Conservation (phyloP, 2,329 filamentous ascomycete genomes). For the Akanthomyces lecanii region DNA sequence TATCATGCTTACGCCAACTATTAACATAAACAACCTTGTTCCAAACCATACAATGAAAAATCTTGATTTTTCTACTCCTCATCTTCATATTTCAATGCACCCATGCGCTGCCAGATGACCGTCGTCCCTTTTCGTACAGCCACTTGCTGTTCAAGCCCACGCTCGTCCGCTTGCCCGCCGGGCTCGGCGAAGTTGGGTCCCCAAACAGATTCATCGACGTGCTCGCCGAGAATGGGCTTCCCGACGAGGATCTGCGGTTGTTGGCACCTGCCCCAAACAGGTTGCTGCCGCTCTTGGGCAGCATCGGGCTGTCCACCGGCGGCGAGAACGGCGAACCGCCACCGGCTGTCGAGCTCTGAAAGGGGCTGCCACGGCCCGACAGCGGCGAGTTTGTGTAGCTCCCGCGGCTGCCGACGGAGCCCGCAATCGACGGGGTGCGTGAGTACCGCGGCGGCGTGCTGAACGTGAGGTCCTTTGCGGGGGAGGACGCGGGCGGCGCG, state of each 20-base stretch:
- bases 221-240: constrained; percentile 48
- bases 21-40: not conserved
- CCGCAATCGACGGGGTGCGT: constrained; percentile 62
- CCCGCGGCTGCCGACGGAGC: constrained; percentile 57
- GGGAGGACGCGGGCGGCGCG: constrained; percentile 55
- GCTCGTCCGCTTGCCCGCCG: constrained; percentile 64
- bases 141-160: constrained; percentile 87
- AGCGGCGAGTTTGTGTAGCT: constrained; percentile 56
- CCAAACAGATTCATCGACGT: constrained; percentile 45
- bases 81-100: constrained; percentile 25
- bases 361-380: constrained; percentile 51
- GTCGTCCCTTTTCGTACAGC: constrained; percentile 79
- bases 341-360: constrained; percentile 27
- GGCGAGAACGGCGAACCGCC: constrained; percentile 44
- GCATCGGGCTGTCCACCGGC: constrained; percentile 47
- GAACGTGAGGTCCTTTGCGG: constrained; percentile 63
- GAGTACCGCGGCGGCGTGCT: constrained; percentile 85
- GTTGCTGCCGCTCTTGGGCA: constrained; percentile 55
- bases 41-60: not conserved
- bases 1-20: not conserved
- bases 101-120: constrained; percentile 46
- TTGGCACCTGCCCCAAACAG: not conserved
- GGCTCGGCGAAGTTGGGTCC: constrained; percentile 67
- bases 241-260: constrained; percentile 46
- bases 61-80: not conserved